Base-by-base conservation (phyloP, 257 asterid genomes). In the Craterostigma plantagineum region DNA sequence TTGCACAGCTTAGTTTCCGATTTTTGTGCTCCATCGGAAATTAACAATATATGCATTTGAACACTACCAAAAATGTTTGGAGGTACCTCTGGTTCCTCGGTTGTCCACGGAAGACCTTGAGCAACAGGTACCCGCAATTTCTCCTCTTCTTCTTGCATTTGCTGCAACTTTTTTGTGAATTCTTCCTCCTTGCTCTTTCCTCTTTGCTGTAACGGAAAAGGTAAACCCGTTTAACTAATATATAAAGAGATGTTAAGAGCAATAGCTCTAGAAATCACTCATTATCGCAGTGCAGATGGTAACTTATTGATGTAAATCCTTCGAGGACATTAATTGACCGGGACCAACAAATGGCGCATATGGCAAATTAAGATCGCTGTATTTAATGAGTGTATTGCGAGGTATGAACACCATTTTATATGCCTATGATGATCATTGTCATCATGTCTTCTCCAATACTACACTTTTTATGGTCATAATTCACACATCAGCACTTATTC, bases 101-200 rank as follows among this genome's bases (percentile, higher is more conserved):
- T 83, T 44, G 94, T 90, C 91, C 87, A 80, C 14, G 99, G 99
- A 60, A 90, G 94, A 60, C 94, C 96, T 58, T 77, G 96, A 18
- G 99, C 96, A 44, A 84, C 15, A 42, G 92, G 94, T 67, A 77
- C 65, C 66, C 92, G 55, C 70, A 47, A 58, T 60, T 65, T 90
- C 70, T 83, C 91, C 61, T 83, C 92, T 60, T 80, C n/a, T n/a
- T n/a, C 92, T 57, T 57, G 45, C 77, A 60, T 70, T 42, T 80
- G 68, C 50, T 75, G 80, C 44, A 90, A 61, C 68, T 73, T 83
- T 55, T 71, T 79, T 54, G 66, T 16, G 48, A 83, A 73, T 55
- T 79, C 94, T 67, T 83, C 92, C 64, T 83, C 94, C 74, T 83
- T 79, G 51, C 38, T 43, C 57, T 63, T 79, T 47, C 96, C 98